Conservation (phyloP, 2,329 filamentous ascomycete species). For the Alternaria sp. region DNA sequence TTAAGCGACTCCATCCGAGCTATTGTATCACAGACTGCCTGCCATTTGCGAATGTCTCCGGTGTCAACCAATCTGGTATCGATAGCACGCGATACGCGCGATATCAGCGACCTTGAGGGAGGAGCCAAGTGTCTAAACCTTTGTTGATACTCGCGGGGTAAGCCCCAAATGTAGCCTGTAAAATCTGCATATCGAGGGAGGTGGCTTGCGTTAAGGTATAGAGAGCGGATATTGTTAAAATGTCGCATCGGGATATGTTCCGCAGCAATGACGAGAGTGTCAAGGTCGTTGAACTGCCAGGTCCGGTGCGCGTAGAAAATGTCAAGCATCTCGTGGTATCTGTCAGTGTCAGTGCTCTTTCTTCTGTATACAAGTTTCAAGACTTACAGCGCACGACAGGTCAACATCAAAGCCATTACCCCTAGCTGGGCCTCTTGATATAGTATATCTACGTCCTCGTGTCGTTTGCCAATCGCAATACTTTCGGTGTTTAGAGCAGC, state of each 20-base stretch:
- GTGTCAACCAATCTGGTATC: neutral
- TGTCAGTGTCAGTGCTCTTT: neutral
- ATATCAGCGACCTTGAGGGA: neutral
- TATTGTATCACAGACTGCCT: neutral
- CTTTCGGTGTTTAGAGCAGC: neutral
- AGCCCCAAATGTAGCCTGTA: neutral
- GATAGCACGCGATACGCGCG: neutral
- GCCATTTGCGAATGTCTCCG: neutral
- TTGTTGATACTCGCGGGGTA: neutral
- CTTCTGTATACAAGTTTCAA: neutral
- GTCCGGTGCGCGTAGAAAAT: neutral
- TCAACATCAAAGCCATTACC: slow-evolving; percentile 2
- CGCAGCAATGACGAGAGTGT: neutral
- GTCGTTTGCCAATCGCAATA: neutral
- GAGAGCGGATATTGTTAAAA: slow-evolving; percentile 5
- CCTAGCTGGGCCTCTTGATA: slow-evolving; percentile 1
- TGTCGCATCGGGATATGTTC: neutral
- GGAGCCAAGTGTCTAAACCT: neutral
- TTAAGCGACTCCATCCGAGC: neutral
- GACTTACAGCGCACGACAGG: slow-evolving; percentile 1
- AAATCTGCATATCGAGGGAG: neutral
- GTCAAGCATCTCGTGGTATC: neutral
- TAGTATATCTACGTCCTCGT: neutral
- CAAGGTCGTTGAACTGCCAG: slow-evolving; percentile 3
- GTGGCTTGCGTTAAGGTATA: slow-evolving; percentile 1